Evolutionary conservation across 177 flowering plant genomes (phyloP).

Genomic region (Tripterygium wilfordii): DNA sequence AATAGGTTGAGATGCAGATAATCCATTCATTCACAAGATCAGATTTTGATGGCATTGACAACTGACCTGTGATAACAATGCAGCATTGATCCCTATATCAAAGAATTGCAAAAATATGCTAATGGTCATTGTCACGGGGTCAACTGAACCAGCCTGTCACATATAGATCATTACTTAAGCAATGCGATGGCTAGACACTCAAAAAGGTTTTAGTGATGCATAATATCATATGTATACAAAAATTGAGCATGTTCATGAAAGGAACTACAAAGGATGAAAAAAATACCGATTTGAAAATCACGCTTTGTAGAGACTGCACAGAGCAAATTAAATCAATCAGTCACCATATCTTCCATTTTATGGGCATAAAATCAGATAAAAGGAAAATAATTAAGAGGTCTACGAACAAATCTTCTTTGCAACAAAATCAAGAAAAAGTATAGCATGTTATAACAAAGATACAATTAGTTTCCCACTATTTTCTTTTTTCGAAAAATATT

Average conservation of each 20-base stretch:
- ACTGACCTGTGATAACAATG: slow-evolving; percentile 82
- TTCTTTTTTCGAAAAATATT: no score
- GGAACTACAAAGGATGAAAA: slow-evolving; percentile 1
- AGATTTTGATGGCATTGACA: no score
- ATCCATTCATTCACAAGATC: no score
- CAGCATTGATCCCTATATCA: slow-evolving; percentile 89
- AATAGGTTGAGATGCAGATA: no score
- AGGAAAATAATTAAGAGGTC: no score
- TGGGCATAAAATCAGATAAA: not conserved
- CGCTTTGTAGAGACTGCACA: slow-evolving; percentile 98
- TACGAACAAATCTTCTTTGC: no score
- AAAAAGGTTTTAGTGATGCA: no score
- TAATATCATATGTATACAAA: no score
- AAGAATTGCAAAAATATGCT: slow-evolving; percentile 87
- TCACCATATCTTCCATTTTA: not conserved
- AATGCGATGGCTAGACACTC: no score
- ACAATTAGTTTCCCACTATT: no score
- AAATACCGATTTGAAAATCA: slow-evolving; percentile 88
- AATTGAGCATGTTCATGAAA: slow-evolving; percentile 2
- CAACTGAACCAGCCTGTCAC: slow-evolving; percentile 85
- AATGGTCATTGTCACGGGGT: slow-evolving; percentile 87
- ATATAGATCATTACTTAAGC: slow-evolving; percentile 10
- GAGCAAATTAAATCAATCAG: slow-evolving; percentile 23
- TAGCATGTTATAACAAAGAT: no score
- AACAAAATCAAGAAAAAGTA: no score